Base-by-base conservation (phyloP, 176 grass and related monocot genomes). In the Ananas comosus region DNA sequence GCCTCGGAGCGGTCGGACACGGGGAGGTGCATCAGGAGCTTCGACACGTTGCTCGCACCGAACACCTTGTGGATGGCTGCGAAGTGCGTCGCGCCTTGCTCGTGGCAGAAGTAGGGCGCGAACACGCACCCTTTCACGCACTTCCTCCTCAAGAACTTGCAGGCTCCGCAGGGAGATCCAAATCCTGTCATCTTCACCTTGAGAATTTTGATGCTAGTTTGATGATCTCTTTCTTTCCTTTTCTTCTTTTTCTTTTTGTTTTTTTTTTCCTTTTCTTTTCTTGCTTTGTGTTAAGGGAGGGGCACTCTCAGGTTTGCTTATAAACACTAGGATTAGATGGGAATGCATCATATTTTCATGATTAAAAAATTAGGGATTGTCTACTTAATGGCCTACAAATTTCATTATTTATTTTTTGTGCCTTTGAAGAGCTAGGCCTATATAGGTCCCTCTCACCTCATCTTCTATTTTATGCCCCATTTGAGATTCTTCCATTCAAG, bases 1-100 rank as follows among this genome's bases (percentile, higher is more conserved):
- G 65, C 65, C 65, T 67, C 65, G 18, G 65, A 67, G 24, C 65
- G 65, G 28, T 67, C 65, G 3, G 27, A 48, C 1, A 67, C 13
- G 7, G 65, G 65, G 65, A 67, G 65, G 29, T 67, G 65, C 65
- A 67, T 67, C 14, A 67, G 65, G 65, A 67, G 65, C 65, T 67
- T 67, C 0, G 65, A 67, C 2, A 67, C 65, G 4, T 67, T 67
- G 65, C 65, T 67, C 42, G 65, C 65, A 2, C 65, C 65, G n/a
- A 67, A 67, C 29, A 67, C 65, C 65, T 67, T 67, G 12, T 67
- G 65, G 65, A 67, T 67, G 9, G 65, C 65, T n/a, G 65, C 65
- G 14, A 67, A 67, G 65, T 67, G 65, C 9, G 33, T 33, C 13
- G 65, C 65, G 12, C 65, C 65, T 67, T 67, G 65, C 8, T 67